A percentile compares a stretch with the other conserved stretches of the same genome.
These are phyloP conservation scores for Lactifluus rugatus DNA, from an alignment of 768 basidiomycete species.

Conservation along the genomic window DNA sequence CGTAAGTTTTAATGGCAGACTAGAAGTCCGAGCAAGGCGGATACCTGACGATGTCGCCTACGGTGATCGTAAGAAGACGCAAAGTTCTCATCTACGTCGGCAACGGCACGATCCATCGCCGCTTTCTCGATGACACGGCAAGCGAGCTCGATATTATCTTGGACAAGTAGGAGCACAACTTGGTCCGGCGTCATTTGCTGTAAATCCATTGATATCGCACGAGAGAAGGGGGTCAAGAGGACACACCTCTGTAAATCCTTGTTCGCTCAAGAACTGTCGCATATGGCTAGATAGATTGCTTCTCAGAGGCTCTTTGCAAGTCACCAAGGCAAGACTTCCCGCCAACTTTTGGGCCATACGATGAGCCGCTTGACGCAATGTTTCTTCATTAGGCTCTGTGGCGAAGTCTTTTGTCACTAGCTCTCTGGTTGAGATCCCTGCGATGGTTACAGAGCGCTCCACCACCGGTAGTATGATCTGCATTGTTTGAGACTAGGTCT, in stretches of 20 bases:
- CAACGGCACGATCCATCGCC: slow-evolving; percentile 90
- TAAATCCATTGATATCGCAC: slow-evolving; percentile 8
- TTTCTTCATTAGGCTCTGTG: slow-evolving; percentile 83
- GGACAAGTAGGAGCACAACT: slow-evolving; percentile 67
- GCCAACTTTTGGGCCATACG: slow-evolving; percentile 96
- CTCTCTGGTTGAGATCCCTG: slow-evolving; percentile 94
- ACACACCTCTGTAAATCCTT: slow-evolving; percentile 79
- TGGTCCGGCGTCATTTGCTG: slow-evolving; percentile 73
- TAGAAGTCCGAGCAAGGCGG: slow-evolving; percentile 17
- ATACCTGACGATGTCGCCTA: slow-evolving; percentile 77
- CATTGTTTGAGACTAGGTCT: slow-evolving; percentile 2
- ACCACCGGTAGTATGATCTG: slow-evolving; percentile 96
- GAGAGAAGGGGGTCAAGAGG: background rate
- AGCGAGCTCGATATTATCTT: slow-evolving; percentile 88
- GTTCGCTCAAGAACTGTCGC: slow-evolving; percentile 71
- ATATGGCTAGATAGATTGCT: slow-evolving; percentile 85
- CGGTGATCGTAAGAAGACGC: slow-evolving; percentile 71
- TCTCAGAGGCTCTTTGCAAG: slow-evolving; percentile 94
- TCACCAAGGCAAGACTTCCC: slow-evolving; percentile 91
- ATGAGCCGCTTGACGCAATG: slow-evolving; percentile 84
- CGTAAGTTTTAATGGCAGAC: background rate
- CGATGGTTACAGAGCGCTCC: slow-evolving; percentile 96
- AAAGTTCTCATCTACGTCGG: slow-evolving; percentile 89
- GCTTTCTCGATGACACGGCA: slow-evolving; percentile 94
- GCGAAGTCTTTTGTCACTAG: slow-evolving; percentile 94